Base-by-base conservation (phyloP, 108 stramenopile species). In the Nitzschia palea region DNA sequence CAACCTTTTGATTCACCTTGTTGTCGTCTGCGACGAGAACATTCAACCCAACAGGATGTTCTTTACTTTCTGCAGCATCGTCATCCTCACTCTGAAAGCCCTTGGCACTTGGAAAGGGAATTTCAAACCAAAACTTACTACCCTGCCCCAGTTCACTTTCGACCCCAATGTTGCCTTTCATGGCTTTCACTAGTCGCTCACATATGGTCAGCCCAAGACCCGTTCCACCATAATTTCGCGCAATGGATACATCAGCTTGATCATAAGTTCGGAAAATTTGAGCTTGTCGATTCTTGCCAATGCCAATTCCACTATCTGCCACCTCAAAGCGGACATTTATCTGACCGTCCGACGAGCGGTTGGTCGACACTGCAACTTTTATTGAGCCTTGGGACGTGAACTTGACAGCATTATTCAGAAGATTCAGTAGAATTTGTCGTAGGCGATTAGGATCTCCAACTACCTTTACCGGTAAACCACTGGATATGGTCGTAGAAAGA, bases 11-110 rank as follows among this genome's bases (percentile, higher is more conserved):
- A 62, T 73, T 81, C 35, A 78, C 65, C 55, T 75, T 74, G 60
- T 79, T 80, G 69, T 85, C 84, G 55, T 85, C 84, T 12, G 65
- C 80, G 6, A 81, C 74, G 36, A 85, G 45, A 33, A 85, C 65
- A 18, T 55, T 53, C 56, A 69, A 43, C 22, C n/a, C n/a, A n/a
- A 28, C 56, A 12, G 15, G 22, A 9, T 42, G 26, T 9, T 27
- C 23, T 25, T 34, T 14, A 15, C 44, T 31, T 29, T 51, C 33
- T 14, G 35, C 71, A 30, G 43, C 64, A 9, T 4, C 42, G 6
- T 22, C 32, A 25, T 42, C 34, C 34, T 57, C 55, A 32, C 63
- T 40, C 9, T 17, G 26, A 4, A 33, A n/a, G 22, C 61, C 70
- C 17, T 53, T 57, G 0, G 61, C 20, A 54, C 28, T 18, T 10